A percentile compares a stretch with the other conserved stretches of the same genome.
Evolutionary conservation across 371 early-diverging fungal genomes (phyloP).

Genomic region (Apophysomyces elegans): DNA sequence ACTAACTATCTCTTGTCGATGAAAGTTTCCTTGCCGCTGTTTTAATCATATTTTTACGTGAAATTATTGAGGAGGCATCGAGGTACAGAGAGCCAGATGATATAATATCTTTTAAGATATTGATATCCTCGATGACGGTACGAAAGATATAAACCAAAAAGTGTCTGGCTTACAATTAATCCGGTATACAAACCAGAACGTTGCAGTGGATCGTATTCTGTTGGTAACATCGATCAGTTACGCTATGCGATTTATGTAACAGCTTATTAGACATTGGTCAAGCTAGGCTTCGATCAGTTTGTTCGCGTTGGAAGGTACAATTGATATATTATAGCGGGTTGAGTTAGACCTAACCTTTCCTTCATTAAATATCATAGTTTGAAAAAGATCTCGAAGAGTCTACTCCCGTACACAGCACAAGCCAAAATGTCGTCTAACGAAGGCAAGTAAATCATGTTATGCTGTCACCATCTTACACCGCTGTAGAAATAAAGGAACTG

Average conservation of each 20-base stretch:
- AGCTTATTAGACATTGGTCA: slow-evolving; percentile 51
- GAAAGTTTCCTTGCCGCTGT: slow-evolving; percentile 78
- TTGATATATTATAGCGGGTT: not conserved
- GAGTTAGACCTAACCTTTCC: not conserved
- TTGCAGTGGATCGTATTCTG: slow-evolving; percentile 91
- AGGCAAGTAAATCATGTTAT: slow-evolving; percentile 31
- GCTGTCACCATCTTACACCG: not conserved
- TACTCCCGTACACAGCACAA: slow-evolving; percentile 73
- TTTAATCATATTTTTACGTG: slow-evolving; percentile 74
- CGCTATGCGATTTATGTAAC: not conserved
- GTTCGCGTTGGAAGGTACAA: slow-evolving; percentile 79
- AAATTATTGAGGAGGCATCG: slow-evolving; percentile 52
- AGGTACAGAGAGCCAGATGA: slow-evolving; percentile 40
- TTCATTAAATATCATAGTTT: slow-evolving; percentile 38
- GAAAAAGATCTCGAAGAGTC: slow-evolving; percentile 74
- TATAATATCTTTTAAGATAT: slow-evolving; percentile 49
- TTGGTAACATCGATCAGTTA: slow-evolving; percentile 26
- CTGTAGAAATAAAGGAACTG: slow-evolving; percentile 69
- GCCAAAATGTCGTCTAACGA: slow-evolving; percentile 54
- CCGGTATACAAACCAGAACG: slow-evolving; percentile 49
- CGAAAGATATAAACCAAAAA: not conserved
- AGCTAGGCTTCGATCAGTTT: slow-evolving; percentile 78
- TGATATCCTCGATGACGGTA: slow-evolving; percentile 72
- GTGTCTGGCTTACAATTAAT: not conserved
- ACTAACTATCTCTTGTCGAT: not conserved